These are phyloP conservation scores for Aspergillus incahuasiensis DNA, from an alignment of 495 filamentous ascomycete genomes.

Conservation along the genomic window DNA sequence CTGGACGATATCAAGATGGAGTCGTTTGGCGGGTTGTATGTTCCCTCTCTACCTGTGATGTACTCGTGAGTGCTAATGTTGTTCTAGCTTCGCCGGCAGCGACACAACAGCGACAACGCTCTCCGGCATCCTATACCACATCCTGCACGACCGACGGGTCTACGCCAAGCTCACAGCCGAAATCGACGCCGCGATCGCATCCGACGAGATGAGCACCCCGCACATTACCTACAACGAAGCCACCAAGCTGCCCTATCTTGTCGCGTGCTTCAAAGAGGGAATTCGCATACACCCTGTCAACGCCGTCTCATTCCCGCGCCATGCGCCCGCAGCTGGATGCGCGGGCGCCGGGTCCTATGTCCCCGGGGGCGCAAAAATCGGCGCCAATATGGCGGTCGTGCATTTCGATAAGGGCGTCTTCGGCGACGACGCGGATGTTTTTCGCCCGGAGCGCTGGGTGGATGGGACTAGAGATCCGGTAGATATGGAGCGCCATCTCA, in stretches of 20 bases:
- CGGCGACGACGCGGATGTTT: constrained; percentile 17
- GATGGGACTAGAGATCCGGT: background rate
- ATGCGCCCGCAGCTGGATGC: background rate
- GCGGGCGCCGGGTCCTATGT: background rate
- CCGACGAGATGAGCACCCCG: constrained; percentile 4
- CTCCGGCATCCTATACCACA: constrained; percentile 55
- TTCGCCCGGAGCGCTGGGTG: constrained; percentile 19
- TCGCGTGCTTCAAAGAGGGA: constrained; percentile 2
- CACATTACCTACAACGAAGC: constrained; percentile 40
- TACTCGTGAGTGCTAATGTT: no score
- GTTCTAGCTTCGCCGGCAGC: constrained; percentile 36
- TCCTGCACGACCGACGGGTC: constrained; percentile 47
- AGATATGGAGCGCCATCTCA: constrained; percentile 13
- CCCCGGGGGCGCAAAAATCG: constrained; percentile 22
- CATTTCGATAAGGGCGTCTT: constrained; percentile 17
- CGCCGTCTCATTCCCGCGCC: background rate
- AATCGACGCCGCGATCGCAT: constrained; percentile 45
- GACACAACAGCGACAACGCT: constrained; percentile 60
- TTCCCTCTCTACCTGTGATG: background rate
- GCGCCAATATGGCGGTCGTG: constrained; percentile 25
- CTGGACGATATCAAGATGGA: constrained; percentile 21
- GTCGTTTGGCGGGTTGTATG: constrained; percentile 17
- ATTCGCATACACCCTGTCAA: constrained; percentile 5
- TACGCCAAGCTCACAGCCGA: constrained; percentile 46
- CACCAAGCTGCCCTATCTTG: background rate